Evolutionary conservation across 2,329 filamentous ascomycete genomes (phyloP).

Genomic region (Trichoderma simmonsii): DNA sequence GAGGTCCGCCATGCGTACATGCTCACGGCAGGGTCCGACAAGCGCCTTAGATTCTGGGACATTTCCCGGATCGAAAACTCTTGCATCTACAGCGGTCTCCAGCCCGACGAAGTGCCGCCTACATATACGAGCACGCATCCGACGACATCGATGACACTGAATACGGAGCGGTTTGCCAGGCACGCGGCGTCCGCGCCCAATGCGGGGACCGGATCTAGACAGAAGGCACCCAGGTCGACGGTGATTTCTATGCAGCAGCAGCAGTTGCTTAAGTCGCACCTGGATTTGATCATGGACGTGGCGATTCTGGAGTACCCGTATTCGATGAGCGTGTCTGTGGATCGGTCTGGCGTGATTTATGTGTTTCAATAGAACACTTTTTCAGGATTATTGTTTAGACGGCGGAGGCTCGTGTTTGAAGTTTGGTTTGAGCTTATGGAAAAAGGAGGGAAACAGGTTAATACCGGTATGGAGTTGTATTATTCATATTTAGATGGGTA

Average conservation of each 20-base stretch:
- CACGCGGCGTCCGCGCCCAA: constrained; percentile 32
- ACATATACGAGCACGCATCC: constrained; percentile 66
- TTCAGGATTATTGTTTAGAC: not conserved
- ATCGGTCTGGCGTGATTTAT: constrained; percentile 85
- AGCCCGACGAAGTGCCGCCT: constrained; percentile 67
- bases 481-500: not conserved
- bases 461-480: not conserved
- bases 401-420: not conserved
- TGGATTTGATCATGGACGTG: constrained; percentile 85
- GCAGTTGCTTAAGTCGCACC: constrained; percentile 76
- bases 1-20: constrained; percentile 80
- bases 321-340: constrained; percentile 87
- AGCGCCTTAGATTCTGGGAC: constrained; percentile 93
- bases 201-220: constrained; percentile 29
- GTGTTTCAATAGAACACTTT: constrained; percentile 56
- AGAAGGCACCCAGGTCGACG: constrained; percentile 61
- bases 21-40: constrained; percentile 83
- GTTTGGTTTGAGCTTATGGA: not conserved
- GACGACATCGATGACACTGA: constrained; percentile 60
- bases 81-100: constrained; percentile 74
- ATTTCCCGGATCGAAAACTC: constrained; percentile 74
- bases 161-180: constrained; percentile 59
- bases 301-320: constrained; percentile 86
- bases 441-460: not conserved
- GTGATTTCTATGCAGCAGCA: constrained; percentile 88